Evolutionary conservation across 2,329 filamentous ascomycete genomes (phyloP).

Genomic region (Elsinoe arachidis): DNA sequence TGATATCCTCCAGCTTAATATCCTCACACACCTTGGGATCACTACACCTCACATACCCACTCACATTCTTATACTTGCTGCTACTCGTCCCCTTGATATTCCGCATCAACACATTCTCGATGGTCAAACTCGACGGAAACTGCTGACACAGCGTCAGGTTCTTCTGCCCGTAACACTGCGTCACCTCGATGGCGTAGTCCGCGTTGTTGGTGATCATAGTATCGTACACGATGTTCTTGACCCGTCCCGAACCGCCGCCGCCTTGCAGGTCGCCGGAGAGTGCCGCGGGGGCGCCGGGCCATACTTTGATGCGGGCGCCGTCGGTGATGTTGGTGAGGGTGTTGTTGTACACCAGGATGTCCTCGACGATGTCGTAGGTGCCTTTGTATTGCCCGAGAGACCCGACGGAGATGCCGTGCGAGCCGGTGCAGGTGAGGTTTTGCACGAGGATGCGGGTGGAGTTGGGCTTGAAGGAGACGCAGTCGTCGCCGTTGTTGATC

Average conservation of each 20-base stretch:
- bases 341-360: slow-evolving; percentile 44
- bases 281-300: slow-evolving; percentile 51
- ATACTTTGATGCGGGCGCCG: slow-evolving; percentile 65
- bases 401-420: slow-evolving; percentile 65
- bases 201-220: slow-evolving; percentile 53
- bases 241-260: slow-evolving; percentile 54
- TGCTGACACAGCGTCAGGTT: slow-evolving; percentile 54
- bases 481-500: slow-evolving; percentile 60
- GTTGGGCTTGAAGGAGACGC: slow-evolving; percentile 67
- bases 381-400: slow-evolving; percentile 59
- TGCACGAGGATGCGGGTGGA: slow-evolving; percentile 60
- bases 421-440: slow-evolving; percentile 58
- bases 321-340: slow-evolving; percentile 41
- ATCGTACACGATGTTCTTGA: slow-evolving; percentile 60
- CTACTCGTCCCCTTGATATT: slow-evolving; percentile 49
- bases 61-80: slow-evolving; percentile 33
- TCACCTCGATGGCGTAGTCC: slow-evolving; percentile 56
- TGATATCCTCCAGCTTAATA: slow-evolving; percentile 34
- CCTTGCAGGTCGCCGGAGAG: slow-evolving; percentile 55
- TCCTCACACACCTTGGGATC: slow-evolving; percentile 40
- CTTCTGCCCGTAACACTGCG: slow-evolving; percentile 57
- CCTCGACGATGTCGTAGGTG: slow-evolving; percentile 58
- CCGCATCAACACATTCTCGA: slow-evolving; percentile 47
- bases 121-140: slow-evolving; percentile 48
- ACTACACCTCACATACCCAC: slow-evolving; percentile 38